Conservation (phyloP, 805 yeast species). For the Maudiozyma bulderi region DNA sequence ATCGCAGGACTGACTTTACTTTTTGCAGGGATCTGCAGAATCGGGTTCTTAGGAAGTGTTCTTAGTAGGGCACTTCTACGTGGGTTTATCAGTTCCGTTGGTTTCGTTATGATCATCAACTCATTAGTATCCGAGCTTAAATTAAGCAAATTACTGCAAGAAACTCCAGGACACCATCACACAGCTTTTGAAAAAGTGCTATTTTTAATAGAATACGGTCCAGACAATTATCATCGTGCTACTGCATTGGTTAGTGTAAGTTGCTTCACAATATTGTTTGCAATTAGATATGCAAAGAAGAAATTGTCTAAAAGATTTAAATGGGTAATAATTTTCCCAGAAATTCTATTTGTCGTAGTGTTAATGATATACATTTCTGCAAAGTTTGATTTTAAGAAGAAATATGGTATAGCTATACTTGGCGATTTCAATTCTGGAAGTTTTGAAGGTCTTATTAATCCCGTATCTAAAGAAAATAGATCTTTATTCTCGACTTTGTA, state of each 20-base stretch:
- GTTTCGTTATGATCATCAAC: constrained; percentile 71
- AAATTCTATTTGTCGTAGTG: constrained; percentile 67
- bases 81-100: constrained; percentile 83
- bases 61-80: constrained; percentile 65
- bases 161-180: constrained; percentile 45
- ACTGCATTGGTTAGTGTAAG: constrained; percentile 51
- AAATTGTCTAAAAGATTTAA: constrained; percentile 30
- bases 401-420: constrained; percentile 52
- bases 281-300: constrained; percentile 35
- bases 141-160: constrained; percentile 37
- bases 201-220: constrained; percentile 44
- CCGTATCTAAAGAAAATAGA: constrained; percentile 41
- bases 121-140: constrained; percentile 69
- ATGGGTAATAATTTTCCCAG: constrained; percentile 64
- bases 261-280: constrained; percentile 39
- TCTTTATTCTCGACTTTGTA: constrained; percentile 46
- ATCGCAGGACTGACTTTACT: constrained; percentile 66
- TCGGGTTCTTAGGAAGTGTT: constrained; percentile 78
- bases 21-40: constrained; percentile 67
- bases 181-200: constrained; percentile 62
- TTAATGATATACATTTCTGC: constrained; percentile 46
- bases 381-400: constrained; percentile 37
- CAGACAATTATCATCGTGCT: constrained; percentile 40
- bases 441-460: constrained; percentile 41
- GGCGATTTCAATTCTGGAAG: constrained; percentile 54